Evolutionary conservation across 805 yeast species (phyloP).

Genomic region (Vanderwaltozyma yarrowii): DNA sequence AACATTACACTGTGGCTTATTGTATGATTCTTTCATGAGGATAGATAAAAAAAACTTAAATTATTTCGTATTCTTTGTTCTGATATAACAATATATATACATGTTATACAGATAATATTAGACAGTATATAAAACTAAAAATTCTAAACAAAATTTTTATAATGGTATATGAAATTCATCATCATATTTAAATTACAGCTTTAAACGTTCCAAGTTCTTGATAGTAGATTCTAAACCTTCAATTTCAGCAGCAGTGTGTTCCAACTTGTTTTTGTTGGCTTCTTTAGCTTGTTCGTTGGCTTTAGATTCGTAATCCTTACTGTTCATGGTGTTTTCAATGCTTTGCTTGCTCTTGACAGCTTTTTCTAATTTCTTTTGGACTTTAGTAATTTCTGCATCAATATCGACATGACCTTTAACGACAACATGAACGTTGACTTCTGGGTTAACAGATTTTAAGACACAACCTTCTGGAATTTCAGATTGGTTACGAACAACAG

Average conservation of each 20-base stretch:
- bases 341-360: constrained; percentile 48
- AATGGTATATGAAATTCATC: background rate
- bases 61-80: too few relatives aligned
- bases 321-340: constrained; percentile 57
- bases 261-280: constrained; percentile 56
- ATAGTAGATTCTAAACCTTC: constrained; percentile 85
- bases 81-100: too few relatives aligned
- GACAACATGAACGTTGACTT: constrained; percentile 75
- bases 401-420: constrained; percentile 93
- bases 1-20: too few relatives aligned
- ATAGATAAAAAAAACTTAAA: too few relatives aligned
- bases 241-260: constrained; percentile 71
- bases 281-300: constrained; percentile 77
- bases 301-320: constrained; percentile 75
- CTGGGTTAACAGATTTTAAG: constrained; percentile 68
- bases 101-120: too few relatives aligned
- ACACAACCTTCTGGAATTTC: constrained; percentile 86
- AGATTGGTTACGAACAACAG: constrained; percentile 46
- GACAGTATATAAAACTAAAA: too few relatives aligned
- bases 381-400: constrained; percentile 83
- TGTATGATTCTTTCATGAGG: too few relatives aligned
- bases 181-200: constrained; percentile 31
- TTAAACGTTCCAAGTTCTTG: constrained; percentile 70
- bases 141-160: too few relatives aligned
- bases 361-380: constrained; percentile 62